Percentiles rank a stretch among this genome's conserved stretches.
phyloP scores from a whole-genome alignment of 1,284 basidiomycete genomes.

The Pseudozyma sp. region DNA sequence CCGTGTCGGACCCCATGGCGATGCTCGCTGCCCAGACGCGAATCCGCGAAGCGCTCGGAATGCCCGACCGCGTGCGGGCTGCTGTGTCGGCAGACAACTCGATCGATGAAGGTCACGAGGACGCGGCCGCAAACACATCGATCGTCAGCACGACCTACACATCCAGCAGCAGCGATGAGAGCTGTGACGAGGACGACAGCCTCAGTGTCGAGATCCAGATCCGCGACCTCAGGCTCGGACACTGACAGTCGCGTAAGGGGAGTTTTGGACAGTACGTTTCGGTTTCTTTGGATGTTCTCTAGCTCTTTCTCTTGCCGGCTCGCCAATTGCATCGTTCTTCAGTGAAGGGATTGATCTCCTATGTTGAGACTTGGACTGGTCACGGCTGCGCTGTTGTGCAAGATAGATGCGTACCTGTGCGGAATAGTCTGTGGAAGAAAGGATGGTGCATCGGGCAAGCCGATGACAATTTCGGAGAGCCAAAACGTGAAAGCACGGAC shows the following conservation, averaged over 20 bases:
- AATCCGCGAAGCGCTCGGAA: constrained; percentile 10
- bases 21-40: constrained; percentile 16
- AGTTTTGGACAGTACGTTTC: neutral
- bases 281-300: neutral
- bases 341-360: too few relatives aligned
- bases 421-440: neutral
- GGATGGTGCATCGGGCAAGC: too few relatives aligned
- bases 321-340: too few relatives aligned
- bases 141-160: neutral
- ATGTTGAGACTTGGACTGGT: too few relatives aligned
- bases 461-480: neutral
- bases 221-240: neutral
- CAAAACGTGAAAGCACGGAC: neutral
- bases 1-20: constrained; percentile 36
- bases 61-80: constrained; percentile 12
- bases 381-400: too few relatives aligned
- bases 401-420: too few relatives aligned
- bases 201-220: constrained; percentile 37
- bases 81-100: constrained; percentile 43
- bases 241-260: neutral
- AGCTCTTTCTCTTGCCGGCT: too few relatives aligned
- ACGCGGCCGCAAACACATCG: neutral
- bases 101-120: constrained; percentile 9
- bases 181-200: constrained; percentile 26
- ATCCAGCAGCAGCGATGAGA: neutral